Evolutionary conservation across 331 rosid genomes (phyloP).

Genomic region (Ulmus americana): DNA sequence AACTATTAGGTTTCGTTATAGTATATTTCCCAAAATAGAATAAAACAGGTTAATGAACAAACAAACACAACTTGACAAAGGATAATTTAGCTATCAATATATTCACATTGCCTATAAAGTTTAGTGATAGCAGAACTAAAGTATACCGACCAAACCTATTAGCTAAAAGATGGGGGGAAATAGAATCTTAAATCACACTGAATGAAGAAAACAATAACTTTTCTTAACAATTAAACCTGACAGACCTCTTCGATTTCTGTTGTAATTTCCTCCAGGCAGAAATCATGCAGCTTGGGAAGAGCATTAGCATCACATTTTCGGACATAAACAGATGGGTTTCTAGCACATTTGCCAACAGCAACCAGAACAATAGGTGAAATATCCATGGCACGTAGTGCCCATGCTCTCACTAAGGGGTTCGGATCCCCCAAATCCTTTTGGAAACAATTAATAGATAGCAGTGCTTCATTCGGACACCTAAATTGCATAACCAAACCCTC

Average conservation of each 20-base stretch:
- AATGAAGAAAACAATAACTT: not conserved
- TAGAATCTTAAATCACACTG: not conserved
- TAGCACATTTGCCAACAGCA: conserved; percentile 81
- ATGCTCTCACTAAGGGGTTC: conserved; percentile 85
- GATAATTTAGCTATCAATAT: not conserved
- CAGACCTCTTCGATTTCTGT: conserved; percentile 80
- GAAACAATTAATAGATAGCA: conserved; percentile 86
- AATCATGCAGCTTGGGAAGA: conserved; percentile 89
- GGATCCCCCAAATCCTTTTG: conserved; percentile 87
- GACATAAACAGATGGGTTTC: conserved; percentile 86
- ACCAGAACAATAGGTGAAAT: conserved; percentile 86
- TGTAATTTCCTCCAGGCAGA: conserved; percentile 72
- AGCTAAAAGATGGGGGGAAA: not conserved
- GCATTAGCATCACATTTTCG: conserved; percentile 90
- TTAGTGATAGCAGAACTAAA: too few relatives aligned
- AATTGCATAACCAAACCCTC: conserved; percentile 17
- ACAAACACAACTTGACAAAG: not conserved
- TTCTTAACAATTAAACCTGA: not conserved
- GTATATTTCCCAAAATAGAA: not conserved
- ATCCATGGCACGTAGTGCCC: conserved; percentile 92
- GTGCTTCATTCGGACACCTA: conserved; percentile 93
- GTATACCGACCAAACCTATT: too few relatives aligned
- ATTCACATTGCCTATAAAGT: too few relatives aligned
- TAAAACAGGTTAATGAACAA: not conserved
- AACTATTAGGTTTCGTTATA: not conserved